phyloP scores from a whole-genome alignment of 2,329 filamentous ascomycete species.

The Penicillium occitanis region DNA sequence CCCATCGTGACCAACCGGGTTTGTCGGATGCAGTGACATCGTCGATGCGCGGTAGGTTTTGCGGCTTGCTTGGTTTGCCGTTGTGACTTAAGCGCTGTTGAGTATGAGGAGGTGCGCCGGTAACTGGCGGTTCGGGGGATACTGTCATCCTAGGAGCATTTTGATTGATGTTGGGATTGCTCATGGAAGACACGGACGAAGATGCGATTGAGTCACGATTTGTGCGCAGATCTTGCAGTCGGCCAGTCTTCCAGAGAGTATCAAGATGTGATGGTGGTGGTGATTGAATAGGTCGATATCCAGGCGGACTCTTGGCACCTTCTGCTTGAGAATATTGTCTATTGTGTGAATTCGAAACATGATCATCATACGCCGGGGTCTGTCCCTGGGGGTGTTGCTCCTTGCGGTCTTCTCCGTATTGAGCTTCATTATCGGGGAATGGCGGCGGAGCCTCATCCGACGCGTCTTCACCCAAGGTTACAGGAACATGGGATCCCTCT shows the following conservation, averaged over 20 bases:
- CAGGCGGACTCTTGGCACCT: background rate
- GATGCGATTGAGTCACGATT: constrained; percentile 12
- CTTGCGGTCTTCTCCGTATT: constrained; percentile 18
- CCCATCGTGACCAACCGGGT: constrained; percentile 7
- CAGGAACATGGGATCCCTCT: constrained; percentile 3
- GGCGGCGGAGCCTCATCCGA: constrained; percentile 20
- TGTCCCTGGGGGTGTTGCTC: background rate
- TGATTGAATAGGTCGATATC: constrained; percentile 9
- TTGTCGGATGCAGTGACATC: background rate
- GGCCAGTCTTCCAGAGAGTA: background rate
- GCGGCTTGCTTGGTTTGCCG: background rate
- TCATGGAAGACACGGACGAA: constrained; percentile 13
- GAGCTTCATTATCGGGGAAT: constrained; percentile 9
- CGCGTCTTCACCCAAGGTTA: constrained; percentile 17
- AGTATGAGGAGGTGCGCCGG: background rate
- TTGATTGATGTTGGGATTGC: constrained; percentile 4
- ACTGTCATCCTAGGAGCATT: background rate
- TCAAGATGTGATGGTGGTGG: background rate
- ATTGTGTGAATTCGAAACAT: background rate
- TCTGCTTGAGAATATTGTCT: background rate
- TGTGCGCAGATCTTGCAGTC: background rate
- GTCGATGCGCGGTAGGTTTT: background rate
- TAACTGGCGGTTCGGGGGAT: constrained; percentile 4
- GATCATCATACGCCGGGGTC: background rate
- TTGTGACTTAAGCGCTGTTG: background rate